phyloP scores from a whole-genome alignment of 2,329 filamentous ascomycete species.

The Lasiodiplodia sp. region DNA sequence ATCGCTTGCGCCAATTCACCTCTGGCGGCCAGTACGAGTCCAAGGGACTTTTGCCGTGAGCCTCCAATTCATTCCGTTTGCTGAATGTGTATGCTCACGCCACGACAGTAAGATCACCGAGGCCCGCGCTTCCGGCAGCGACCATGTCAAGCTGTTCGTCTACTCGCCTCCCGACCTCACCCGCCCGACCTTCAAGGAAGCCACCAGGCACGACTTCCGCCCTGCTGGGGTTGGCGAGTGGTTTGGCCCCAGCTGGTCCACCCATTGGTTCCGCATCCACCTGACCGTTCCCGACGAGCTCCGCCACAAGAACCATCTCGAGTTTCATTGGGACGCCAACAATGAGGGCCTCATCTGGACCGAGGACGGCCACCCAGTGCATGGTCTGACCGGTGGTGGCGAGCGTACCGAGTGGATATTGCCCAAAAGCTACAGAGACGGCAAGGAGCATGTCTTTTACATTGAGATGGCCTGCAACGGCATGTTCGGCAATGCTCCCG shows the following conservation, averaged over 20 bases:
- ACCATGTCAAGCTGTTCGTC: conserved; percentile 83
- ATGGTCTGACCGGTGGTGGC: conserved; percentile 88
- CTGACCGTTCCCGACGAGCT: conserved; percentile 79
- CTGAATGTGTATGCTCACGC: neutral
- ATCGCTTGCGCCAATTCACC: conserved; percentile 83
- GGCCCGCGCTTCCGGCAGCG: conserved; percentile 69
- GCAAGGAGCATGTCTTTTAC: conserved; percentile 87
- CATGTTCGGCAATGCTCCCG: conserved; percentile 94
- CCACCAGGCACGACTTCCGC: conserved; percentile 76
- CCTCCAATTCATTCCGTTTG: conserved; percentile 19
- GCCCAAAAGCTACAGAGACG: conserved; percentile 80
- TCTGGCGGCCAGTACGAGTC: conserved; percentile 73
- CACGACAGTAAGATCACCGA: conserved; percentile 72
- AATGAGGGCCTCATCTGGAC: conserved; percentile 97
- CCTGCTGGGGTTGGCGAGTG: conserved; percentile 76
- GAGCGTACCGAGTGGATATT: conserved; percentile 93
- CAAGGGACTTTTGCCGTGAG: conserved; percentile 76
- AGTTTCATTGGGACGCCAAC: conserved; percentile 94
- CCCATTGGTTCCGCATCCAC: conserved; percentile 92
- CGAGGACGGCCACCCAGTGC: conserved; percentile 85
- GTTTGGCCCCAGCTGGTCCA: conserved; percentile 96
- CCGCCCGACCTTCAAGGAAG: conserved; percentile 87
- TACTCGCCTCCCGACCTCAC: conserved; percentile 82
- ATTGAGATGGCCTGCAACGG: conserved; percentile 98
- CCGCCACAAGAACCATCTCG: conserved; percentile 78